Evolutionary conservation across 768 basidiomycete genomes (phyloP), one percentile per base, ranked within the genome.

Genomic region (Pleurotus djamor): DNA sequence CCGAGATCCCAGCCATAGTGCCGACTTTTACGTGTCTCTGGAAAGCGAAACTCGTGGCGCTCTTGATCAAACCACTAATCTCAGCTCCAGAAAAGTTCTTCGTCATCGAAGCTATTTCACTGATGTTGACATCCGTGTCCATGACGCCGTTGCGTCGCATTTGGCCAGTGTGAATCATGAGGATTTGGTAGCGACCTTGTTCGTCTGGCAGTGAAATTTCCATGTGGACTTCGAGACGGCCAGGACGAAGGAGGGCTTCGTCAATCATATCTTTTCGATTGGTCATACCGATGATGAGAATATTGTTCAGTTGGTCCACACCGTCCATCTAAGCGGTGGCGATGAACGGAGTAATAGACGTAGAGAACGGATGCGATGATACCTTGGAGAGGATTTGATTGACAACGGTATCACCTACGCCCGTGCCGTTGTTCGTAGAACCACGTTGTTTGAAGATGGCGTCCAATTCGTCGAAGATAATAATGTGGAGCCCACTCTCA

Each of bases 71-170:
- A 65, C 97, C 97, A 57, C 86, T 86, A 60, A 99, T 93, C 74
- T 99, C 97, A 0, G 97, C 97, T 58, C 97, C 97, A 6, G 91
- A 93, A 70, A 98, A 99, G 77, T 99, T 99, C 80, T 98, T 99
- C 57, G 96, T 98, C 47, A 82, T 60, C 4, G 78, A 71, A 0
- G 96, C 92, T 41, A 99, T 83, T 69, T 98, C 94, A 3, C 67
- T 66, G 4, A 99, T 73, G 72, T 96, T 83, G 43, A 99, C 94
- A 61, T 94, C 91, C 14, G 63, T 48, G 57, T 91, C 94, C 91
- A 99, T 92, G 45, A 98, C 89, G 12, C 87, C 83, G 69, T 98
- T 98, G 33, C 72, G 82, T 37, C 93, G 86, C 97, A 99, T 99
- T 76, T 94, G 96, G 55, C 83, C 69, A 0, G 97, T 99, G 72